A percentile compares a stretch with the other conserved stretches of the same genome.
phyloP scores from a whole-genome alignment of 2,329 filamentous ascomycete species.

The Corniculantispora saksenae region DNA sequence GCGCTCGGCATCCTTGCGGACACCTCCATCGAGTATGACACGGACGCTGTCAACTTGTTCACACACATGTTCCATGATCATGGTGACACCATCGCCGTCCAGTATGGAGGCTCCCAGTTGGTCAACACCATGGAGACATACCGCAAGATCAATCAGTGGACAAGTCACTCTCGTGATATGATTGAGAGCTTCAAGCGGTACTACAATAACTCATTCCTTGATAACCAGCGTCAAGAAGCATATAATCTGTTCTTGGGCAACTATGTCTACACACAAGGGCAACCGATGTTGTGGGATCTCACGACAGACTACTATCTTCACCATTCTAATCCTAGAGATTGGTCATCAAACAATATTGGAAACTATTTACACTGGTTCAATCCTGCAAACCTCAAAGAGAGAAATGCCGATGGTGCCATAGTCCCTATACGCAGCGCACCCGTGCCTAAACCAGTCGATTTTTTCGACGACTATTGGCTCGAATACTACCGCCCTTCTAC shows the following conservation, averaged over 20 bases:
- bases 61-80: constrained; percentile 99
- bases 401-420: neutral
- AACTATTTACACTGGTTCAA: constrained; percentile 92
- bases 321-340: constrained; percentile 77
- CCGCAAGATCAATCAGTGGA: constrained; percentile 98
- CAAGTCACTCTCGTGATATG: constrained; percentile 95
- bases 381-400: constrained; percentile 52
- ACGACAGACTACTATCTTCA: constrained; percentile 95
- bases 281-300: constrained; percentile 97
- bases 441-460: constrained; percentile 50
- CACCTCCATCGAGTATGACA: constrained; percentile 85
- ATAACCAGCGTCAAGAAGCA: constrained; percentile 95
- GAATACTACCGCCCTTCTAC: constrained; percentile 93
- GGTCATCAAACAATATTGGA: constrained; percentile 61
- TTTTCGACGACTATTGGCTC: constrained; percentile 93
- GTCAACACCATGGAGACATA: constrained; percentile 99
- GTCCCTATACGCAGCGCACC: constrained; percentile 39
- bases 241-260: constrained; percentile 98
- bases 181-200: constrained; percentile 98
- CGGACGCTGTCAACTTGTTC: constrained; percentile 92
- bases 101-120: constrained; percentile 95
- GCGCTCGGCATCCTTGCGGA: constrained; percentile 84
- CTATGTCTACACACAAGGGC: constrained; percentile 82
- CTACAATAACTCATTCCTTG: constrained; percentile 97
- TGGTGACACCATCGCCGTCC: constrained; percentile 94